Percentiles rank a stretch among this genome's conserved stretches.
phyloP scores from a whole-genome alignment of 164 flowering plant species.

The Magnolia officinalis region DNA sequence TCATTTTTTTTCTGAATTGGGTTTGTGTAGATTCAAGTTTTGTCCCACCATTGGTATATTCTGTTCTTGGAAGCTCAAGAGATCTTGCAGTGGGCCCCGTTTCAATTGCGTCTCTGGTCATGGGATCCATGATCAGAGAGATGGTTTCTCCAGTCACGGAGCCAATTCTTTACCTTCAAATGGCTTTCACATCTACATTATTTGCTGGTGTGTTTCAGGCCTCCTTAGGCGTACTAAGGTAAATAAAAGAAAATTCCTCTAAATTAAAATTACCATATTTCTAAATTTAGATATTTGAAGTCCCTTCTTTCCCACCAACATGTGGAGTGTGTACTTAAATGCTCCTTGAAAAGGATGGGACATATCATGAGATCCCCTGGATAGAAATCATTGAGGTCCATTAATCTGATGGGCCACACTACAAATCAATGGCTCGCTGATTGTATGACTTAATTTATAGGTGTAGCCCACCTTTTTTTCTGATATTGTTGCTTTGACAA shows the following conservation, averaged over 20 bases:
- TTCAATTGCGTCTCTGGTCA: constrained; percentile 55
- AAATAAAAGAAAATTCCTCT: neutral
- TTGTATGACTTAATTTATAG: no score
- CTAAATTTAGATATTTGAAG: neutral
- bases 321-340: neutral
- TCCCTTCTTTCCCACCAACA: neutral
- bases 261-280: neutral
- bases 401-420: no score
- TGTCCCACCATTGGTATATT: constrained; percentile 62
- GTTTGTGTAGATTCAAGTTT: constrained; percentile 57
- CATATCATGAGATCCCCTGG: neutral
- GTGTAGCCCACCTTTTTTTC: no score
- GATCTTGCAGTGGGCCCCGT: constrained; percentile 62
- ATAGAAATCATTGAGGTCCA: neutral
- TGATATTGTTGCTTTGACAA: neutral
- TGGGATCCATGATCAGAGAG: constrained; percentile 57
- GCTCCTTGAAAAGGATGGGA: neutral
- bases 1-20: neutral
- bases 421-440: no score
- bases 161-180: constrained; percentile 36
- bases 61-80: constrained; percentile 58
- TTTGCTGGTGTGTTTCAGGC: constrained; percentile 60
- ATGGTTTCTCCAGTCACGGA: constrained; percentile 24
- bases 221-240: constrained; percentile 58
- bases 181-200: constrained; percentile 57